A percentile compares a stretch with the other conserved stretches of the same genome.
Evolutionary conservation across 192 early-diverging fungal species (phyloP).

Genomic region (Umbelopsis isabellina): DNA sequence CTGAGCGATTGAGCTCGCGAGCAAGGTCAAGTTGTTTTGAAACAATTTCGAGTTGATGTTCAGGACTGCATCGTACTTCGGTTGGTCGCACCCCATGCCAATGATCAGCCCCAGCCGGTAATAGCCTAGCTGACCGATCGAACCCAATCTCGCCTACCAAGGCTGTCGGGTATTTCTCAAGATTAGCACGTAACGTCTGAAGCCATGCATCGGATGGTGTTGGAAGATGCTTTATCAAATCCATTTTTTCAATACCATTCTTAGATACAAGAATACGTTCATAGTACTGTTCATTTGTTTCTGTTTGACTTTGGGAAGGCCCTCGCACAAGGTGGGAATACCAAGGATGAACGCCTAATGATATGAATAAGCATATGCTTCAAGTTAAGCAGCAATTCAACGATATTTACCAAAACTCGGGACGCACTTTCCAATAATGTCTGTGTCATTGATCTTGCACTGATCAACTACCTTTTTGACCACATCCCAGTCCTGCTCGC

Average conservation of each 20-base stretch:
- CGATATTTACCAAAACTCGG: conserved; percentile 34
- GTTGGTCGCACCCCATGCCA: conserved; percentile 42
- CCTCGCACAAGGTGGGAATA: conserved; percentile 25
- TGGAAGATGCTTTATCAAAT: conserved; percentile 23
- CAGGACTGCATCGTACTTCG: conserved; percentile 21
- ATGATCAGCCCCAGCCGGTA: conserved; percentile 33
- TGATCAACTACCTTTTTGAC: conserved; percentile 26
- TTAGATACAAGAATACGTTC: conserved; percentile 11
- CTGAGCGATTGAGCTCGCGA: conserved; percentile 57
- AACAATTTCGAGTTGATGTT: conserved; percentile 30
- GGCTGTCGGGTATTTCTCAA: conserved; percentile 28
- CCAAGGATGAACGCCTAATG: conserved; percentile 39
- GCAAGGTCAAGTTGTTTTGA: conserved; percentile 71
- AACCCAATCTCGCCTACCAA: conserved; percentile 42
- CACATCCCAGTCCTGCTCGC: conserved; percentile 39
- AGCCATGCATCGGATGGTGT: conserved; percentile 32
- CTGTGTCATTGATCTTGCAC: not conserved
- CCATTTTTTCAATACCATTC: conserved; percentile 13
- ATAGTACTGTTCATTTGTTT: conserved; percentile 27
- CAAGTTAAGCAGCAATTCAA: not conserved
- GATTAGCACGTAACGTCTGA: conserved; percentile 4
- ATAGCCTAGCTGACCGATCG: conserved; percentile 35
- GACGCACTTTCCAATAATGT: conserved; percentile 26
- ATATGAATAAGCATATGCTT: not conserved
- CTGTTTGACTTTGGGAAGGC: not conserved